Evolutionary conservation across 768 basidiomycete genomes (phyloP), one percentile per base, ranked within the genome.

Genomic region (Russula virescens): DNA sequence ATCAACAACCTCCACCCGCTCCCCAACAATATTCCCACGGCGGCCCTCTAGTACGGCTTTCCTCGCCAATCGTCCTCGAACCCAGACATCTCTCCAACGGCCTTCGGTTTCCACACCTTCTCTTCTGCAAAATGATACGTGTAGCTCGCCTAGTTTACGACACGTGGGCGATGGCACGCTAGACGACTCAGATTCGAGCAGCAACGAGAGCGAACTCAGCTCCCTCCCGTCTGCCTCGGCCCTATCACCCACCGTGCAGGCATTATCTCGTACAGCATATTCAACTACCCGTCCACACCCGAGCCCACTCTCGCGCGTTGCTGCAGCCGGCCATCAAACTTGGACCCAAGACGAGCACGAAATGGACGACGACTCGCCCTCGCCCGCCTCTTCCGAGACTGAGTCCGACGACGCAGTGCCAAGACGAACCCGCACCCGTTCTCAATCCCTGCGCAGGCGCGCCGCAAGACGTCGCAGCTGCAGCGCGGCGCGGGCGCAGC

Each of bases 141-240:
- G 72, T 3, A 75, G 72, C 47, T 70, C 63, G 14, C 46, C 61
- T 11, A 88, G 81, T 62, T 73, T 83, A 35, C 76, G 82, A 1
- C 84, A 89, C 68, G 82, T 86, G 13, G 89, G 89, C 5, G 90
- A 91, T 69, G 88, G 89, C 28, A 87, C 86, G 1, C 73, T 92
- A 4, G 86, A 88, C 61, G 88, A 90, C 68, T 90, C 88, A 0
- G 89, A 90, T 73, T 88, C 88, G 1, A 81, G 80, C 1, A 68
- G 70, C 31, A 72, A 72, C 61, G 77, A 70, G 46, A 73, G 71
- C 8, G 66, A 65, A 35, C 26, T 66, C 28, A 64, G 58, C 14
- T 59, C 53, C 26, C 49, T 58, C 21, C 51, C 55, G 11, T 60
- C 66, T 28, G 47, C 57, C 28, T 19, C 66, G 14, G 54, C 74